Evolutionary conservation across 2,329 filamentous ascomycete species (phyloP), one percentile per base, ranked within the genome.

Genomic region (Trichoderma sp.): DNA sequence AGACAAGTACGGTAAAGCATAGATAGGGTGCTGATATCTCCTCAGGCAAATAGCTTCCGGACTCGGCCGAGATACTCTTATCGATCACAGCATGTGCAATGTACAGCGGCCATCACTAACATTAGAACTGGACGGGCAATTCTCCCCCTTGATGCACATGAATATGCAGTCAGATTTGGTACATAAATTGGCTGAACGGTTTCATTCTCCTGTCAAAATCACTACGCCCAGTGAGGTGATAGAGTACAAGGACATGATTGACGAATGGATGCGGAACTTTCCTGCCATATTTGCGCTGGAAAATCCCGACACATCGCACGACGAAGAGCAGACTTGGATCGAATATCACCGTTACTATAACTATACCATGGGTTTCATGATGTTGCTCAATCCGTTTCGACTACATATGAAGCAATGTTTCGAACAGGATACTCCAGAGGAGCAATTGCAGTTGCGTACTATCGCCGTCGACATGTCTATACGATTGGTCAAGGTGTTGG

Each of bases 341-440:
- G 75, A 79, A 7, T 78, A 81, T n/a, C 83, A 85, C 53, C 81
- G 84, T n/a, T 77, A 77, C 52, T 82, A 84, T 70, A 71, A 85
- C 3, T 81, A 83, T 67, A 79, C 79, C 33, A 79, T 82, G 72
- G 79, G 81, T 19, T 81, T 83, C 43, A 78, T 85, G 72, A 80
- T 83, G 65, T 82, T 83, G 70, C 75, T 86, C 1, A 79, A 84
- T 62, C 82, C 83, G 7, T 77, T 85, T 58, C 82, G 85, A 57
- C 75, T 79, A 1, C 84, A 80, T 71, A 81, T 87, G 71, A 81
- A 81, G 1, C 5, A 40, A 37, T 4, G 8, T 11, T 59, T 33
- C 16, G 80, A 80, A 40, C 65, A 75, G 70, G 55, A 76, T 57
- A 66, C 78, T 0, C 70, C 76, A 0, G 66, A 72, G 0, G 75